phyloP scores from a whole-genome alignment of 768 basidiomycete genomes.

The Pisolithus marmoratus region DNA sequence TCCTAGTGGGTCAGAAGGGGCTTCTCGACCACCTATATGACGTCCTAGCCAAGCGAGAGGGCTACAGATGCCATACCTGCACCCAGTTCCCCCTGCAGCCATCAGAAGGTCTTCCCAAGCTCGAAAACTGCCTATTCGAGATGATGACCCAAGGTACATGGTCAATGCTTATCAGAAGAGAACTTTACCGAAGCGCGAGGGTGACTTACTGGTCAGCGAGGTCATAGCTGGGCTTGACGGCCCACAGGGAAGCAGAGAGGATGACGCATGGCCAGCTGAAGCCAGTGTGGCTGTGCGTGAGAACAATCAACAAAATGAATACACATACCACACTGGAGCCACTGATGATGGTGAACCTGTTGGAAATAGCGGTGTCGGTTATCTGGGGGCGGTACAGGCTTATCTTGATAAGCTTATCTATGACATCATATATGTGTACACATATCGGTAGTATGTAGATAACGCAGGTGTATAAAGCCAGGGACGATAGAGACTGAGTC shows the following conservation, averaged over 20 bases:
- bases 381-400: too few relatives aligned
- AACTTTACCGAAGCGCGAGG: not conserved
- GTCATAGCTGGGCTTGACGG: too few relatives aligned
- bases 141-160: not conserved
- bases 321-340: not conserved
- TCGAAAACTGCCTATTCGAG: not conserved
- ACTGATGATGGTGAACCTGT: not conserved
- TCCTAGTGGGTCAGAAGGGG: not conserved
- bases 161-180: not conserved
- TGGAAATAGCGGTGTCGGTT: too few relatives aligned
- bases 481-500: too few relatives aligned
- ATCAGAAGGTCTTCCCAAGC: not conserved
- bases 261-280: not conserved
- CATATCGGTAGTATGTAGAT: too few relatives aligned
- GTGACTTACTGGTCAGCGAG: too few relatives aligned
- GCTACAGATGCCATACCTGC: not conserved
- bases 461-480: too few relatives aligned
- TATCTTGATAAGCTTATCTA: too few relatives aligned
- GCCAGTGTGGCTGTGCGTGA: not conserved
- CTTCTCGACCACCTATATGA: not conserved
- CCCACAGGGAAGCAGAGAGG: not conserved
- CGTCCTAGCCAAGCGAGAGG: not conserved
- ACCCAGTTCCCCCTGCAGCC: not conserved
- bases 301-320: not conserved
- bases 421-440: too few relatives aligned